Evolutionary conservation across 2,329 filamentous ascomycete species (phyloP).

Genomic region (Fonsecaea pugnacius): DNA sequence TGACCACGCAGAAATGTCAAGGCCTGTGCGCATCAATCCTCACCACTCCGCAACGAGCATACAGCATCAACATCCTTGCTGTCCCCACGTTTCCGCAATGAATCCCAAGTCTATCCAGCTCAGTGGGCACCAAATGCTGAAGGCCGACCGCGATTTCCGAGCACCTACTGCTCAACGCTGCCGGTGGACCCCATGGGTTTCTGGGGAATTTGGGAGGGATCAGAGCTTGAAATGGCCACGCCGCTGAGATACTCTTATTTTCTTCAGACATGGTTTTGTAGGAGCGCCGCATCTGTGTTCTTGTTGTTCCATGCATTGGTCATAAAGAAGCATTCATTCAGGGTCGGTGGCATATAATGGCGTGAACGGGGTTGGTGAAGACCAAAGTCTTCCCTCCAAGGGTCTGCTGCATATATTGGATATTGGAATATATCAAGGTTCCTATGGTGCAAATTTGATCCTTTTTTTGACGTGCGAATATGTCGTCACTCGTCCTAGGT

Average conservation of each 20-base stretch:
- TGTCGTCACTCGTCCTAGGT: neutral
- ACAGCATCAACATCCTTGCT: neutral
- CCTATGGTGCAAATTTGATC: neutral
- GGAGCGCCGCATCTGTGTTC: neutral
- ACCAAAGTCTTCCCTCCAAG: neutral
- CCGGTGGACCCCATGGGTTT: neutral
- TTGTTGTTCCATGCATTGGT: neutral
- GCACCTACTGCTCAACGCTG: neutral
- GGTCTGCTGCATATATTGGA: constrained; percentile 1
- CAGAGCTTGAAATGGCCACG: neutral
- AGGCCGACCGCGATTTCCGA: neutral
- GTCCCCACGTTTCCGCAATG: neutral
- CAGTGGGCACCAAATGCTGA: neutral
- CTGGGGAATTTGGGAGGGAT: neutral
- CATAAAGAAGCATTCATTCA: neutral
- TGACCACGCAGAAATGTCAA: neutral
- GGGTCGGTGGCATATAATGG: neutral
- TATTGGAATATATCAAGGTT: neutral
- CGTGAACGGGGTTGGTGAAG: neutral
- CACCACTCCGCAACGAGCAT: neutral
- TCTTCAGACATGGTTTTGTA: neutral
- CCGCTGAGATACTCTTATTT: neutral
- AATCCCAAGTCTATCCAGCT: neutral
- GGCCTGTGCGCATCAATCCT: neutral
- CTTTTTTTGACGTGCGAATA: neutral